Evolutionary conservation across 768 basidiomycete species (phyloP), one percentile per base, ranked within the genome.

Genomic region (Trametes cingulata): DNA sequence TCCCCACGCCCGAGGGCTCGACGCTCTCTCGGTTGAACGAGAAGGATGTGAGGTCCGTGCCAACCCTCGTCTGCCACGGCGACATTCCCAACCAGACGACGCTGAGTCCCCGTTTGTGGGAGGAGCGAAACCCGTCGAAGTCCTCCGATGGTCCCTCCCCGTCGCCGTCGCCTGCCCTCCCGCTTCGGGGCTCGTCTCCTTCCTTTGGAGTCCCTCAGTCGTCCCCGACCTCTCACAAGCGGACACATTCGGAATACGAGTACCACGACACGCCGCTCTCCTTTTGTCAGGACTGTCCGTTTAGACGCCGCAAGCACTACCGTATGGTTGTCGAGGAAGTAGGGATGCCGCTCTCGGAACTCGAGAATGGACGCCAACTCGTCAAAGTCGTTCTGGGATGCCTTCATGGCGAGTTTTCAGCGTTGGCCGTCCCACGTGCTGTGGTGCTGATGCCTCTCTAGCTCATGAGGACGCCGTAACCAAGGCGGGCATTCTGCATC

Each of bases 301-400:
- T 58, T 2, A 48, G 41, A 6, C 19, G n/a, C 13, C 58, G 52
- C 27, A 40, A 8, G 2, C 58, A 52, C 29, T 60, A 60, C 20
- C 51, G 58, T 0, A 22, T 60, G 8, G 58, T 60, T 33, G 52
- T 40, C 10, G 37, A 45, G 36, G 58, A 60, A 27, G 58, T 60
- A 6, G 33, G 19, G 4, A 20, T 46, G 19, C 50, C 42, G 7
- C 25, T 60, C 42, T 33, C 27, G 3, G 9, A 46, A 12, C 47
- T 60, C 27, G 13, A 17, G 7, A 3, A 19, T 6, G 43, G 35
- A 15, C 35, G 20, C 6, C 17, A 60, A 17, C 50, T 60, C 19
- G 10, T 51, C 2, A 14, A 14, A 2, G 35, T 58, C 29, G 17
- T 58, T 4, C 29, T 5, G 10, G 4, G 6, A 33, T 33, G 29